Conservation (phyloP, 2,329 filamentous ascomycete species). For the Fusarium algeriense region DNA sequence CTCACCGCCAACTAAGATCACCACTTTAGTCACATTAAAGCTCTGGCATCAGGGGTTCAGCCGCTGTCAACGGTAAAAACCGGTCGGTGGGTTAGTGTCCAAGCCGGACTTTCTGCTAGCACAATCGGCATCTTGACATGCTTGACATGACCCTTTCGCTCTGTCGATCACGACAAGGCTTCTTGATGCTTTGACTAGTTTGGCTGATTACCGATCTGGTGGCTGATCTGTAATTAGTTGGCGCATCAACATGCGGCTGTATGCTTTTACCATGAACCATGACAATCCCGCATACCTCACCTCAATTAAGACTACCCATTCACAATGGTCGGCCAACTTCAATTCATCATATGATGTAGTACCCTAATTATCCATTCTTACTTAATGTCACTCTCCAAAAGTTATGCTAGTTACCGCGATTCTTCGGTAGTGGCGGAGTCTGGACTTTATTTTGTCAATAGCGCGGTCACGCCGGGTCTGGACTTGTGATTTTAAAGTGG, state of each 20-base stretch:
- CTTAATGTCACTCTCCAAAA: too few relatives aligned
- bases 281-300: too few relatives aligned
- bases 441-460: not conserved
- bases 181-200: not conserved
- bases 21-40: slow-evolving; percentile 1
- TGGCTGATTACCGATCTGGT: not conserved
- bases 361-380: not conserved
- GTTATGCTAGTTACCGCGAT: not conserved
- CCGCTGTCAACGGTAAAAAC: slow-evolving; percentile 27
- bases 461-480: slow-evolving; percentile 15
- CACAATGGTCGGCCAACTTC: not conserved
- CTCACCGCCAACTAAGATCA: not conserved
- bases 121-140: not conserved
- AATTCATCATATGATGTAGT: not conserved
- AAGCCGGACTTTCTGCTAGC: not conserved
- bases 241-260: not conserved
- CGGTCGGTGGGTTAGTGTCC: slow-evolving; percentile 8
- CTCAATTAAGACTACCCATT: too few relatives aligned
- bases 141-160: not conserved
- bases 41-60: not conserved
- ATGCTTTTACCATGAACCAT: too few relatives aligned
- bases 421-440: not conserved
- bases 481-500: not conserved
- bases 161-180: not conserved
- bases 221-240: not conserved